Evolutionary conservation across 2,329 filamentous ascomycete species (phyloP).

Genomic region (Aspergillus udagawae): DNA sequence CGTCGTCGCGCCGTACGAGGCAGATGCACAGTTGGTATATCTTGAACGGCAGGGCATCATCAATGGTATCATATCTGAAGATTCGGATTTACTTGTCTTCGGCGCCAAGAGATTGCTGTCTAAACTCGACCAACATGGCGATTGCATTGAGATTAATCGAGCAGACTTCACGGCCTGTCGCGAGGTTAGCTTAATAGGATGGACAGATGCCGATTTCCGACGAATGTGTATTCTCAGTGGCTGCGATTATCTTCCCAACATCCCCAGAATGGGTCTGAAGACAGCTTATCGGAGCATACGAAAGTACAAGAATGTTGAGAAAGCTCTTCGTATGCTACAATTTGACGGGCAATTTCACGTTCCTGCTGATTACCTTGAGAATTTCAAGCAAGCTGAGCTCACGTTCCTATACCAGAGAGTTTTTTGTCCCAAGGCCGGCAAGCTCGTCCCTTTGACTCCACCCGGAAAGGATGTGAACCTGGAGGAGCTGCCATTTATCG

Average conservation of each 20-base stretch:
- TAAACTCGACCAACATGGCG: conserved; percentile 89
- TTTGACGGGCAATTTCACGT: conserved; percentile 84
- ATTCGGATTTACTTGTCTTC: conserved; percentile 94
- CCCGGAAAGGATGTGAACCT: conserved; percentile 60
- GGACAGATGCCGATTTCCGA: conserved; percentile 87
- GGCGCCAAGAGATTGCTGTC: conserved; percentile 86
- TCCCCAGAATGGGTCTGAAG: conserved; percentile 84
- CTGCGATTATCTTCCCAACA: conserved; percentile 88
- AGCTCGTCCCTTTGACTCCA: conserved; percentile 71
- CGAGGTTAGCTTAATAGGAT: conserved; percentile 83
- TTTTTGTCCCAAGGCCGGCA: conserved; percentile 70
- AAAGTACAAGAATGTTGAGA: conserved; percentile 84
- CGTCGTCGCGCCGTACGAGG: conserved; percentile 94
- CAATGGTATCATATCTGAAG: conserved; percentile 86
- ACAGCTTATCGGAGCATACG: conserved; percentile 87
- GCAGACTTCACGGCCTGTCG: conserved; percentile 83
- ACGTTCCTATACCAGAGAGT: conserved; percentile 95
- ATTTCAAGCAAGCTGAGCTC: conserved; percentile 80
- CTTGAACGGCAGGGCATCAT: conserved; percentile 82
- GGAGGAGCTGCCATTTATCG: conserved; percentile 76
- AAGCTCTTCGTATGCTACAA: conserved; percentile 73
- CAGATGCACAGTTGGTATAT: conserved; percentile 94
- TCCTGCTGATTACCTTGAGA: conserved; percentile 73
- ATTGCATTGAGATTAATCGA: conserved; percentile 87
- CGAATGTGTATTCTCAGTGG: conserved; percentile 95